Evolutionary conservation across 2,329 filamentous ascomycete genomes (phyloP), one percentile per base, ranked within the genome.

Genomic region (Fusarium caatingaense): DNA sequence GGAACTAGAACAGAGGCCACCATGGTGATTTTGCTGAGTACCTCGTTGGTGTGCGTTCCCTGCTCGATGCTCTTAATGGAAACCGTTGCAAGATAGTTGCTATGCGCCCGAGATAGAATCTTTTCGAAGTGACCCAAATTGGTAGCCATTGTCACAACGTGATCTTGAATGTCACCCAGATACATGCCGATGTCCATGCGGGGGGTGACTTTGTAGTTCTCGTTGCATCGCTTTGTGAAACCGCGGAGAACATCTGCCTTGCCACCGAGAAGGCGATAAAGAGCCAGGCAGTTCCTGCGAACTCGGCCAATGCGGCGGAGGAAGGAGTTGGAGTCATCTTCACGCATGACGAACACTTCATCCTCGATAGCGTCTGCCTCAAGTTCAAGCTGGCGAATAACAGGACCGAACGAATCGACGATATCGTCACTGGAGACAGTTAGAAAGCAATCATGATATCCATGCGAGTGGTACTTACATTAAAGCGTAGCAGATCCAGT

Each of bases 71-170:
- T 95, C 79, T 97, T 93, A 74, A 98, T 94, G 41, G 92, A 95
- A 67, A 98, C 89, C 78, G 98, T 96, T 2, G 96, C 95, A 40
- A 99, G 87, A 78, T 99, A 98, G 80, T 98, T 99, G 84, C 92
- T 93, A 83, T 99, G 96, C 4, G 93, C 92, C 23, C 96, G 92
- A 28, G 92, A 94, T 51, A 99, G 87, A 87, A 99, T 98, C 86
- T 98, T 98, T 80, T 99, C 96, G 74, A 97, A 98, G 79, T 99
- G 96, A 2, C 90, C 90, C 74, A 99, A 82, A 80, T 97, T 99
- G 73, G 93, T 96, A 88, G 97, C 97, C 95, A 98, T 98, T 47
- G 96, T 99, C 64, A 99, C 93, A 56, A 99, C 95, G 87, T 99
- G 96, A 82, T 99, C 96, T 81, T 99, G 96, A 70, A 99, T 98